These are phyloP conservation scores for Phialocephala subalpina DNA, from an alignment of 2,329 filamentous ascomycete species.

Conservation along the genomic window DNA sequence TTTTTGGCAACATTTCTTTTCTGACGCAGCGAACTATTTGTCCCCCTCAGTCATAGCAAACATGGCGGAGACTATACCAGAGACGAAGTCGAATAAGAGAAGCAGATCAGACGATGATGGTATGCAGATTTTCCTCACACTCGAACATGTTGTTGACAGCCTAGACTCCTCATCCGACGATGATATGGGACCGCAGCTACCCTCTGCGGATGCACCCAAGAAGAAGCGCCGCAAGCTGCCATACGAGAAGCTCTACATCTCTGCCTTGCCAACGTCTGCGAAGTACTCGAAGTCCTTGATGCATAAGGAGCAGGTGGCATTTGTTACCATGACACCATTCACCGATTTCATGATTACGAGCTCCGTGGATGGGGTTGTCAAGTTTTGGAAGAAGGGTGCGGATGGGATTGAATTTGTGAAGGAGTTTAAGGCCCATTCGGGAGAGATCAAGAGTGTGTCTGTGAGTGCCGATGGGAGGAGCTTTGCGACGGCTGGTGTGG, in stretches of 20 bases:
- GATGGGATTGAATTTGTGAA: slow-evolving; percentile 97
- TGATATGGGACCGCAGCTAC: slow-evolving; percentile 92
- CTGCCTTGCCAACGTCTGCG: slow-evolving; percentile 80
- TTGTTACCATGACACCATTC: slow-evolving; percentile 84
- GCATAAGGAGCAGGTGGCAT: slow-evolving; percentile 95
- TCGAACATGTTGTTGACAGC: slow-evolving; percentile 22
- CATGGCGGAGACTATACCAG: slow-evolving; percentile 47
- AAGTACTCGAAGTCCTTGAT: slow-evolving; percentile 96
- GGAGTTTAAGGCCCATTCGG: slow-evolving; percentile 90
- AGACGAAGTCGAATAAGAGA: slow-evolving; percentile 57
- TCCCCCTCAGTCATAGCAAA: neutral
- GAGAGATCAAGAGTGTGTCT: slow-evolving; percentile 84
- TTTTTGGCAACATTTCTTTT: neutral
- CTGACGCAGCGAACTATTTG: neutral
- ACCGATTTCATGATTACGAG: slow-evolving; percentile 97
- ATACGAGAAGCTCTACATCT: slow-evolving; percentile 94
- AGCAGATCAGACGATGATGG: slow-evolving; percentile 58
- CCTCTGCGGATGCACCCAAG: slow-evolving; percentile 79
- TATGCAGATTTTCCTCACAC: slow-evolving; percentile 31
- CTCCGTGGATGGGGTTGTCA: slow-evolving; percentile 94
- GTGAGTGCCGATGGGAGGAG: slow-evolving; percentile 90
- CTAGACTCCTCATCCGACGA: slow-evolving; percentile 75
- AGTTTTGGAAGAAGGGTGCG: slow-evolving; percentile 98
- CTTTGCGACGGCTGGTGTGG: slow-evolving; percentile 86
- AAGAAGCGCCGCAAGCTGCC: slow-evolving; percentile 92